phyloP scores from a whole-genome alignment of 768 basidiomycete genomes.

The Podaxis sp. region DNA sequence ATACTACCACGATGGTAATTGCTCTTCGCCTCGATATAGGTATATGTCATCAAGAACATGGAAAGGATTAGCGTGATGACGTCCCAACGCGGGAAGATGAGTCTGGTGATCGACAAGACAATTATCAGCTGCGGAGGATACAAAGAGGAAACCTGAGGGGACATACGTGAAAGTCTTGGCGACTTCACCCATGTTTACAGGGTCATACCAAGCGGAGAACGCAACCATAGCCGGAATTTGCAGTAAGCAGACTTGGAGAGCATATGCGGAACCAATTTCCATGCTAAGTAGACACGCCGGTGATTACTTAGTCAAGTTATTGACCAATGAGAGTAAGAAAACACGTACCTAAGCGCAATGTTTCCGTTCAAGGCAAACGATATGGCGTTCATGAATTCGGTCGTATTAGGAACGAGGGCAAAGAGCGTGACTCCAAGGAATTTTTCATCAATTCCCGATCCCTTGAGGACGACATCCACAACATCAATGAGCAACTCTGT shows the following conservation, averaged over 20 bases:
- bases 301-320: not conserved
- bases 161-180: conserved; percentile 93
- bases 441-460: conserved; percentile 94
- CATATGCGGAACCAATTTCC: conserved; percentile 99
- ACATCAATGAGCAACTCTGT: conserved; percentile 92
- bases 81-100: conserved; percentile 99
- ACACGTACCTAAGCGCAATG: conserved; percentile 86
- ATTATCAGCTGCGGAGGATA: not conserved
- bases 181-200: conserved; percentile 79
- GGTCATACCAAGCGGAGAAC: conserved; percentile 94
- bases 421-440: conserved; percentile 96
- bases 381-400: conserved; percentile 99
- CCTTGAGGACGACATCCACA: conserved; percentile 89
- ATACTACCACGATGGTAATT: conserved; percentile 98
- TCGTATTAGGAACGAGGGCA: conserved; percentile 96
- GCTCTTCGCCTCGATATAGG: conserved; percentile 97
- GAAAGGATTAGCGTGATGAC: conserved; percentile 92
- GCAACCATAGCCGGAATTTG: conserved; percentile 99
- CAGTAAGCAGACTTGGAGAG: conserved; percentile 94
- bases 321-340: not conserved
- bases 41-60: conserved; percentile 97
- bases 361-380: conserved; percentile 97
- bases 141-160: not conserved
- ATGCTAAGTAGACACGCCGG: conserved; percentile 54
- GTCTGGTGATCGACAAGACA: conserved; percentile 40